Conservation (phyloP, 192 early-diverging fungal species). For the Podila clonocystis region DNA sequence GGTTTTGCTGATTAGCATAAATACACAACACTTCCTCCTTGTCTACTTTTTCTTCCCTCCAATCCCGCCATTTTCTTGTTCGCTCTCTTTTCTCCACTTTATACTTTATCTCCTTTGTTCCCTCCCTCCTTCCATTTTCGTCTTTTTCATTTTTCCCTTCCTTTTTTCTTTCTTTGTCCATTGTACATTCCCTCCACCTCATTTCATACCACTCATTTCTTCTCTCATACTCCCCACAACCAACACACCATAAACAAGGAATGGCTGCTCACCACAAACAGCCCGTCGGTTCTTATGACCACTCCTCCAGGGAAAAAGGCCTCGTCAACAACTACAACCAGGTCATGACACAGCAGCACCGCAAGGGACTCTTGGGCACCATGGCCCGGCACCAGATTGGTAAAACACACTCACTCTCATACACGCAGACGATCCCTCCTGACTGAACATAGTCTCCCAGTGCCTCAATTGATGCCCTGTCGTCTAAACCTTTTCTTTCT, state of each 20-base stretch:
- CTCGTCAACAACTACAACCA: constrained; percentile 2
- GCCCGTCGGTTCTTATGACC: neutral
- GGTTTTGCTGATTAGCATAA: neutral
- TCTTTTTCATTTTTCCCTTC: neutral
- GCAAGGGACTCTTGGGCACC: constrained; percentile 32
- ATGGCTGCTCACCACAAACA: neutral
- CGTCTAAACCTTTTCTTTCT: neutral
- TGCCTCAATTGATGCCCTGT: neutral
- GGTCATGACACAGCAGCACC: constrained; percentile 17
- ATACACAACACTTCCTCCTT: neutral
- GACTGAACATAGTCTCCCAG: neutral
- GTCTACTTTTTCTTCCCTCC: neutral
- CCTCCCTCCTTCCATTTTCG: neutral
- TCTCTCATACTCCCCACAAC: constrained; percentile 3
- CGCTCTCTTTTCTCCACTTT: neutral
- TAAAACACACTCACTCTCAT: constrained; percentile 1
- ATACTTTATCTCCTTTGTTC: constrained; percentile 1
- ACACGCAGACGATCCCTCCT: neutral
- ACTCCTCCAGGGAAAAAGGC: neutral
- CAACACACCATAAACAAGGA: neutral
- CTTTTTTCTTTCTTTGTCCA: too few species aligned
- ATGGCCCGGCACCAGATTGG: constrained; percentile 48
- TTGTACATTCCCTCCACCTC: neutral
- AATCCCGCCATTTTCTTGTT: neutral
- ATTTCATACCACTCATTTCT: neutral